Evolutionary conservation across 805 yeast species (phyloP), one percentile per base, ranked within the genome.

Genomic region (Lachancea sp.): DNA sequence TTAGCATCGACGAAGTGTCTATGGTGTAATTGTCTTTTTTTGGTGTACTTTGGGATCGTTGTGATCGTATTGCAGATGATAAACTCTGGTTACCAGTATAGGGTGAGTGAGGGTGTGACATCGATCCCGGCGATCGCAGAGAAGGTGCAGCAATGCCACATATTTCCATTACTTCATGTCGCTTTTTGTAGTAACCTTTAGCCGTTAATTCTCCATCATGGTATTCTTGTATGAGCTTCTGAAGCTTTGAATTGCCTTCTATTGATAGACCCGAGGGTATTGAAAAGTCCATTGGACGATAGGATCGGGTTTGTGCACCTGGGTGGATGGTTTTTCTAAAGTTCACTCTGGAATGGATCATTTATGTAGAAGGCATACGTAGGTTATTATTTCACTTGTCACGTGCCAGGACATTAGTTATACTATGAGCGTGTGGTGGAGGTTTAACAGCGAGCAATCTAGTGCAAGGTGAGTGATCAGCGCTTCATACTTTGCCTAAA

Each of bases 131-230:
- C 9, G 43, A 39, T 11, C 23, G 20, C 16, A 37, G 18, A 2
- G 38, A 30, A 3, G 42, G 20, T 12, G 36, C 23, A 23, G 43
- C 38, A 1, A 48, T 48, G 12, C 25, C 26, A 33, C 46, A 45
- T 18, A 43, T 46, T 23, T 54, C 54, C 21, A 62, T 29, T 3
- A 62, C 13, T 20, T 47, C 50, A 22, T 52, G 50, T 32, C 85
- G 63, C 45, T 78, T 80, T 49, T 74, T 80, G 31, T 68, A 65
- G 55, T 79, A 83, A 2, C 92, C 90, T 54, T 82, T 83, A 34
- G 72, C 80, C 0, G 92, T 83, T 41, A 83, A 64, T 43, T 79
- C 80, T 1, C 87, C 90, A 25, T 83, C 88, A 48, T 69, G 68
- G 45, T 66, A 77, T 45, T 79, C 85, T 8, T 61, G 52, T 11